A percentile compares a stretch with the other conserved stretches of the same genome.
These are phyloP conservation scores for Sanguinoderma infundibulare DNA, from an alignment of 1,284 basidiomycete species.

Conservation along the genomic window DNA sequence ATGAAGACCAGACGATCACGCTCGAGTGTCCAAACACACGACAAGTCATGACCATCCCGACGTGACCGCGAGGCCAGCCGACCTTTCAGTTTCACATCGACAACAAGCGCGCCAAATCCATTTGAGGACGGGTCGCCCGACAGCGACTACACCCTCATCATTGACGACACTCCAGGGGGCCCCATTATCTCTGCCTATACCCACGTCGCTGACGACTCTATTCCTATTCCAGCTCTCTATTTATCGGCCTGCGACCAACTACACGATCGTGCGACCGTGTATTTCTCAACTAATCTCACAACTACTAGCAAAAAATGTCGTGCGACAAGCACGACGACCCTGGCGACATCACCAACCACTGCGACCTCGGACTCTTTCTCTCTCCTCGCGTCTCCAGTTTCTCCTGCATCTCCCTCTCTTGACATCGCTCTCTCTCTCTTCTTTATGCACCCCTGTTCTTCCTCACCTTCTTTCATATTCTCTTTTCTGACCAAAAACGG, in stretches of 20 bases:
- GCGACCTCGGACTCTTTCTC: too few relatives aligned
- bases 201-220: not conserved
- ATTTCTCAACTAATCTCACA: too few relatives aligned
- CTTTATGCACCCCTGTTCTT: not conserved
- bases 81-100: constrained; percentile 27
- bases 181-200: not conserved
- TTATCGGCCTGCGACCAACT: too few relatives aligned
- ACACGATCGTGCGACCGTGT: too few relatives aligned
- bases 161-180: not conserved
- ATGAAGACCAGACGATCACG: constrained; percentile 23
- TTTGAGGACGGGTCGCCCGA: not conserved
- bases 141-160: not conserved
- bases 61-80: constrained; percentile 11
- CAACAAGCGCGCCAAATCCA: not conserved
- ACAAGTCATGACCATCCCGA: too few relatives aligned
- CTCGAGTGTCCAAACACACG: constrained; percentile 34
- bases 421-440: not conserved
- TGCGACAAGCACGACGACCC: too few relatives aligned
- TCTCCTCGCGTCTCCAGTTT: not conserved
- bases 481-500: not conserved
- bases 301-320: too few relatives aligned
- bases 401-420: too few relatives aligned
- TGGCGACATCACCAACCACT: too few relatives aligned
- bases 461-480: not conserved
- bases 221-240: not conserved